A percentile compares a stretch with the other conserved stretches of the same genome.
Conservation (phyloP, 2,329 filamentous ascomycete species). For the Talaromyces amestolkiae region DNA sequence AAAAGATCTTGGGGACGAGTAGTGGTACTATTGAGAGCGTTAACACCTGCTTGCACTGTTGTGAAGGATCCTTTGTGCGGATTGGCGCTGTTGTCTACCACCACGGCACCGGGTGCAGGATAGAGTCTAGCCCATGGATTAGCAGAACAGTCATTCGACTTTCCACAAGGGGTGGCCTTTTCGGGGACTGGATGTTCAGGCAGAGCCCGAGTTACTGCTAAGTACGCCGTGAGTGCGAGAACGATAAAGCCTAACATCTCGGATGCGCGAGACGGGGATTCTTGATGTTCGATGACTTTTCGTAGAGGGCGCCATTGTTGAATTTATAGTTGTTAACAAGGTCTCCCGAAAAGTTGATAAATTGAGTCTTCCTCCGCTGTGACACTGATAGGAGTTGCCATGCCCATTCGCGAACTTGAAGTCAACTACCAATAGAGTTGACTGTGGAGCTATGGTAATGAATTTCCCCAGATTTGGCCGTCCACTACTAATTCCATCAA, state of each 20-base stretch:
- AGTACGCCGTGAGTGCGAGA: neutral
- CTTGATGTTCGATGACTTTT: neutral
- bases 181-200: neutral
- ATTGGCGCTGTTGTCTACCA: neutral
- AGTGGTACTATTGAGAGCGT: neutral
- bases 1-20: neutral
- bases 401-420: neutral
- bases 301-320: neutral
- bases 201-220: neutral
- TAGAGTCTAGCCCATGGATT: neutral
- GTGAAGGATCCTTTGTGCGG: neutral
- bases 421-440: neutral
- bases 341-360: no score
- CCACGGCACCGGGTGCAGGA: neutral
- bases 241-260: neutral
- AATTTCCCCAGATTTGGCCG: neutral
- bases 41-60: constrained; percentile 6
- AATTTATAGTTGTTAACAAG: neutral
- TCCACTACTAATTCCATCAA: neutral
- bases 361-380: neutral
- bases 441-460: neutral
- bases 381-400: neutral
- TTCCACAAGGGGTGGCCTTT: neutral
- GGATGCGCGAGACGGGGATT: neutral
- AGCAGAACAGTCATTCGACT: neutral